Percentiles rank a stretch among this genome's conserved stretches.
These are phyloP conservation scores for Strigomonas galati DNA, from an alignment of 208 protist genomes.

Conservation along the genomic window DNA sequence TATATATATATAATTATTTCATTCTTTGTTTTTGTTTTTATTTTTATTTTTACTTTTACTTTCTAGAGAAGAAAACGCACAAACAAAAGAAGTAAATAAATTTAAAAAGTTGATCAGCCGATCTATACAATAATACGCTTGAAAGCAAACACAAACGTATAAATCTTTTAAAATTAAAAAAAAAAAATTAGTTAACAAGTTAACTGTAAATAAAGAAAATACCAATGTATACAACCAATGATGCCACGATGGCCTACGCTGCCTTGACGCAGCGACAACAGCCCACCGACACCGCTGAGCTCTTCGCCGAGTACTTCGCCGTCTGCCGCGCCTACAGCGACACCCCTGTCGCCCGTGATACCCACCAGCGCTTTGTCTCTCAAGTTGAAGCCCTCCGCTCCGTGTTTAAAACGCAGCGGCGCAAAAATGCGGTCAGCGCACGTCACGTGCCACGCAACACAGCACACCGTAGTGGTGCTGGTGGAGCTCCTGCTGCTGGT, in stretches of 20 bases:
- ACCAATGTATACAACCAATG: conserved; percentile 57
- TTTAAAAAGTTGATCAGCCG: no score
- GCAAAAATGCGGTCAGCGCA: conserved; percentile 15
- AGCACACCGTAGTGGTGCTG: background rate
- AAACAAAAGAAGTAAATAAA: background rate
- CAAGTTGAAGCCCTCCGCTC: conserved; percentile 27
- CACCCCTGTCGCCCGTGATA: conserved; percentile 29
- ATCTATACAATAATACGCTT: no score
- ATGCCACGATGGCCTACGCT: conserved; percentile 30
- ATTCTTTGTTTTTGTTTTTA: conserved; percentile 12
- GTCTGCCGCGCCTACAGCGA: conserved; percentile 29
- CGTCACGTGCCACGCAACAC: background rate
- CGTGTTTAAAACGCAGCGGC: conserved; percentile 22
- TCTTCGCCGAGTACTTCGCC: conserved; percentile 40
- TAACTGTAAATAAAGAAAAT: background rate
- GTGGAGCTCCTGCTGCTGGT: background rate
- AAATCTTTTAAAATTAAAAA: conserved; percentile 13
- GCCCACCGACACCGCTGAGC: conserved; percentile 23
- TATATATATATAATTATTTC: background rate
- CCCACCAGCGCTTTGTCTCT: conserved; percentile 33
- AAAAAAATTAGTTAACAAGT: background rate
- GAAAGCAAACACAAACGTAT: no score
- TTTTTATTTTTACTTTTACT: conserved; percentile 11
- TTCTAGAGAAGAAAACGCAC: background rate
- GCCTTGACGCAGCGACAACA: conserved; percentile 27